Evolutionary conservation across 495 filamentous ascomycete species (phyloP).

Genomic region (Letharia columbiana): DNA sequence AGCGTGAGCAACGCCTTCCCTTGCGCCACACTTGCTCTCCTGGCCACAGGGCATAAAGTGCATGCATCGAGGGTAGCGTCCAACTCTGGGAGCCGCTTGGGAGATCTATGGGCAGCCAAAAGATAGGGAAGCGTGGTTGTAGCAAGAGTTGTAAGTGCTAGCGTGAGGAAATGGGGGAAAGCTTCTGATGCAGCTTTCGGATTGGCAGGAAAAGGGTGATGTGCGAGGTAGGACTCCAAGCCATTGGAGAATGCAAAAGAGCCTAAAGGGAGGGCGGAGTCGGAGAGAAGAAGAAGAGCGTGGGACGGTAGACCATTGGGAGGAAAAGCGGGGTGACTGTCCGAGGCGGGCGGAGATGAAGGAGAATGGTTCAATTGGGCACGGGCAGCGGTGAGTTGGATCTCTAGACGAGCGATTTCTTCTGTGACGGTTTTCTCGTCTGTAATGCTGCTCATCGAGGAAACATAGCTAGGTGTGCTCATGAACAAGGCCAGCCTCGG

Average conservation of each 20-base stretch:
- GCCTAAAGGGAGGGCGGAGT: slow-evolving; percentile 90
- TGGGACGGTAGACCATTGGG: slow-evolving; percentile 40
- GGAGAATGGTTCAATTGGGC: slow-evolving; percentile 14
- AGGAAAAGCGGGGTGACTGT: slow-evolving; percentile 7
- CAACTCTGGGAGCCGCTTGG: slow-evolving; percentile 46
- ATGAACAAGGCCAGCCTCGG: too few species aligned
- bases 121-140: slow-evolving; percentile 79
- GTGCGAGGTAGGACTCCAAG: slow-evolving; percentile 87
- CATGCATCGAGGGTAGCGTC: slow-evolving; percentile 84
- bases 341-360: slow-evolving; percentile 9
- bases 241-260: slow-evolving; percentile 95
- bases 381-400: slow-evolving; percentile 35
- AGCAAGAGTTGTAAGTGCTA: slow-evolving; percentile 71
- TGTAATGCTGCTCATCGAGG: slow-evolving; percentile 18
- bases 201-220: slow-evolving; percentile 44
- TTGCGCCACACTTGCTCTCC: slow-evolving; percentile 75
- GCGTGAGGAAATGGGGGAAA: slow-evolving; percentile 66
- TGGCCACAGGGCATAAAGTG: slow-evolving; percentile 76
- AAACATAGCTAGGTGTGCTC: slow-evolving; percentile 5
- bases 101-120: slow-evolving; percentile 61
- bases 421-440: slow-evolving; percentile 34
- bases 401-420: slow-evolving; percentile 48
- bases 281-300: slow-evolving; percentile 82
- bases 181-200: slow-evolving; percentile 36
- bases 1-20: slow-evolving; percentile 76